A percentile compares a stretch with the other conserved stretches of the same genome.
These are phyloP conservation scores for Cercospora berteroae DNA, from an alignment of 2,329 filamentous ascomycete genomes.

Conservation along the genomic window DNA sequence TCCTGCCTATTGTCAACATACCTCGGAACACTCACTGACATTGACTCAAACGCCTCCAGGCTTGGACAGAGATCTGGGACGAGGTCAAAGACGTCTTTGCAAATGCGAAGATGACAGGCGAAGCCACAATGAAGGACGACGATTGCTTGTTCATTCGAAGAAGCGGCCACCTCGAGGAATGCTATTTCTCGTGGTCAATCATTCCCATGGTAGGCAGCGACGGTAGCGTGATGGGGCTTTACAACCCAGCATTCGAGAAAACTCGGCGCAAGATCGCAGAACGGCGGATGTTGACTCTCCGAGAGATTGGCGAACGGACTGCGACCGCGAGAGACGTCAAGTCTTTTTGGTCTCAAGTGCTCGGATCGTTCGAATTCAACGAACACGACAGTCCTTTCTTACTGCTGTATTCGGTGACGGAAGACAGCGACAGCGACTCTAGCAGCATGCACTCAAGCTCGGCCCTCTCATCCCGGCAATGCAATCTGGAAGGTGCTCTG, in stretches of 20 bases:
- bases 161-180: constrained; percentile 70
- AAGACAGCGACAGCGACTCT: constrained; percentile 68
- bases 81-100: constrained; percentile 67
- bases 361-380: constrained; percentile 68
- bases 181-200: constrained; percentile 80
- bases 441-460: constrained; percentile 70
- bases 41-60: constrained; percentile 38
- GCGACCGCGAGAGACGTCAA: constrained; percentile 69
- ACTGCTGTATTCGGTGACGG: constrained; percentile 71
- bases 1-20: neutral
- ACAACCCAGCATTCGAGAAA: constrained; percentile 80
- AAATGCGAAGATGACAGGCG: constrained; percentile 65
- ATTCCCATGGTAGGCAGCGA: constrained; percentile 73
- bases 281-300: constrained; percentile 72
- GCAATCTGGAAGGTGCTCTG: constrained; percentile 69
- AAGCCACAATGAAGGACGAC: constrained; percentile 82
- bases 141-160: constrained; percentile 71
- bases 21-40: neutral
- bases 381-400: constrained; percentile 74
- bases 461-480: constrained; percentile 59
- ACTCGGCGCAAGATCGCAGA: constrained; percentile 76
- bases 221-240: constrained; percentile 69
- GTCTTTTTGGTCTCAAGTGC: constrained; percentile 70
- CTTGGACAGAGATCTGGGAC: constrained; percentile 73
- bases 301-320: constrained; percentile 74